Conservation (phyloP, 2,329 filamentous ascomycete genomes). For the Monilinia aucupariae region DNA sequence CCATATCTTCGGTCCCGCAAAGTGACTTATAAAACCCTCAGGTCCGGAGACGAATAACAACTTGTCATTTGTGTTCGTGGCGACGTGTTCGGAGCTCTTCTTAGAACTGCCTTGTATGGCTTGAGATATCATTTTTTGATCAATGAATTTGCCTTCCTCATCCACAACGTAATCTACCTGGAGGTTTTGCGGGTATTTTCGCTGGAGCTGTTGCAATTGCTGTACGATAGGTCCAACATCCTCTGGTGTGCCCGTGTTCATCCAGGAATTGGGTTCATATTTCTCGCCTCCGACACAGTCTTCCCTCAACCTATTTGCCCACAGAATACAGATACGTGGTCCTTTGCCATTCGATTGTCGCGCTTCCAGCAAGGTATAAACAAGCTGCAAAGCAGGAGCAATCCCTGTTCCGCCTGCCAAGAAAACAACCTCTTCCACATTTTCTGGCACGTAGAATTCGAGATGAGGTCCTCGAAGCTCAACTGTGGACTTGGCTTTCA, state of each 20-base stretch:
- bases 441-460: constrained; percentile 57
- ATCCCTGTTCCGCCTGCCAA: constrained; percentile 82
- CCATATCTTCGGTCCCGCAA: constrained; percentile 12
- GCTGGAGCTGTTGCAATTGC: constrained; percentile 59
- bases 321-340: constrained; percentile 66
- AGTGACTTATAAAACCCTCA: constrained; percentile 12
- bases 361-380: constrained; percentile 52
- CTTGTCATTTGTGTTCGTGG: constrained; percentile 26
- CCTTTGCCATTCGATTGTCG: constrained; percentile 30
- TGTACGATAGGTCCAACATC: constrained; percentile 49
- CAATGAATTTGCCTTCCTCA: constrained; percentile 66
- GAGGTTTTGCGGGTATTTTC: constrained; percentile 50
- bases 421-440: constrained; percentile 61
- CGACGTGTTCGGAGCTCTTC: too few species aligned
- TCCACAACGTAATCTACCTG: constrained; percentile 75
- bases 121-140: constrained; percentile 45
- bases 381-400: constrained; percentile 80
- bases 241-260: background rate
- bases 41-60: constrained; percentile 44
- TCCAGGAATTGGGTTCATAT: constrained; percentile 33
- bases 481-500: constrained; percentile 58
- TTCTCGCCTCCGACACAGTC: constrained; percentile 60
- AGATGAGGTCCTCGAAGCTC: constrained; percentile 74
- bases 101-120: background rate
- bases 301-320: constrained; percentile 66